Percentiles rank a stretch among this genome's conserved stretches.
Conservation (phyloP, 352 stramenopile species). For the Stramenopiles sp. region DNA sequence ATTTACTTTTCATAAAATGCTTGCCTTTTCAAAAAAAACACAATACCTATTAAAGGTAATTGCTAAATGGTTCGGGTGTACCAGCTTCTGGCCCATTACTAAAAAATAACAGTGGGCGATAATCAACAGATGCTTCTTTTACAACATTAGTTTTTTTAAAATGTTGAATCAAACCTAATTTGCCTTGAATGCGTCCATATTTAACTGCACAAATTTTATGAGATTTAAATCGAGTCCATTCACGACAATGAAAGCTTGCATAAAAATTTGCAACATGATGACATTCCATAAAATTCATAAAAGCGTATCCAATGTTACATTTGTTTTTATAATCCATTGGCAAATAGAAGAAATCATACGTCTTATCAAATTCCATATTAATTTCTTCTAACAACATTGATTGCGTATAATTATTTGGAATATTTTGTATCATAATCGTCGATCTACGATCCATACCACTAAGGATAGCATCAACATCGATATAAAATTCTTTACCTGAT, state of each 20-base stretch:
- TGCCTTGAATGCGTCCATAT: slow-evolving; percentile 78
- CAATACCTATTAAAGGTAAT: too few relatives aligned
- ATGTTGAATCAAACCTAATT: slow-evolving; percentile 85
- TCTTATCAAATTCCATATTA: slow-evolving; percentile 61
- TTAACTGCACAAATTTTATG: slow-evolving; percentile 97
- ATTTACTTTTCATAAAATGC: too few relatives aligned
- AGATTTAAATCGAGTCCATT: slow-evolving; percentile 95
- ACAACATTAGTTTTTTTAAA: too few relatives aligned
- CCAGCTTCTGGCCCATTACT: too few relatives aligned
- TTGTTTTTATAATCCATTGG: slow-evolving; percentile 99
- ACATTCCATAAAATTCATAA: slow-evolving; percentile 94
- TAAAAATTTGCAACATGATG: slow-evolving; percentile 45
- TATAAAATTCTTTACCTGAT: too few relatives aligned
- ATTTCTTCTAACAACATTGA: slow-evolving; percentile 94
- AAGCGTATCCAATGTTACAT: slow-evolving; percentile 99
- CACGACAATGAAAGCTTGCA: slow-evolving; percentile 48
- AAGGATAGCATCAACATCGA: too few relatives aligned
- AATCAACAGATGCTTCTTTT: too few relatives aligned
- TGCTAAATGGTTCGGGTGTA: too few relatives aligned
- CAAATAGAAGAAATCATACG: slow-evolving; percentile 98
- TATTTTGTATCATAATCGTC: slow-evolving; percentile 98
- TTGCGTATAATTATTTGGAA: slow-evolving; percentile 99
- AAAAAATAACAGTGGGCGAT: too few relatives aligned
- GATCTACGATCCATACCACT: slow-evolving; percentile 85
- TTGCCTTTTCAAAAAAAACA: too few relatives aligned